Percentiles rank a stretch among this genome's conserved stretches.
These are phyloP conservation scores for Acanthamoeba culbertsoni DNA, from an alignment of 208 protist genomes.

Conservation along the genomic window DNA sequence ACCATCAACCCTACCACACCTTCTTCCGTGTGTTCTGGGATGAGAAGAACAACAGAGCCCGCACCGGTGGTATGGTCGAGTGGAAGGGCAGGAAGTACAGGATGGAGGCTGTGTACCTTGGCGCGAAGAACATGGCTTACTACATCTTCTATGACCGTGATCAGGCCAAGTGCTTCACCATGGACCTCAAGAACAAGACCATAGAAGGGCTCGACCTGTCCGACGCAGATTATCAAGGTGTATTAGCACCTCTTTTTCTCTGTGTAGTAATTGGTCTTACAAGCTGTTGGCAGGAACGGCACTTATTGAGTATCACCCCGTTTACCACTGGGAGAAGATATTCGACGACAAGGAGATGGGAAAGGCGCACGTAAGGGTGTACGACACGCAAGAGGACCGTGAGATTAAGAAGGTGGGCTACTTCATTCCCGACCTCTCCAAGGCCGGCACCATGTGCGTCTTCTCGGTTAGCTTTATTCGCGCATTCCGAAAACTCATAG, in stretches of 20 bases:
- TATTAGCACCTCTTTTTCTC: not conserved
- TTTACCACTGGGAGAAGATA: conserved; percentile 46
- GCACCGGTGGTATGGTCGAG: not conserved
- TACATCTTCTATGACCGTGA: conserved; percentile 11
- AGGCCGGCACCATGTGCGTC: conserved; percentile 24
- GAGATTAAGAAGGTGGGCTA: conserved; percentile 40
- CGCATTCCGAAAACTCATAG: not conserved
- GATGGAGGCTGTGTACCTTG: not conserved
- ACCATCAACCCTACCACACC: conserved; percentile 7
- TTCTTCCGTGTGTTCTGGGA: conserved; percentile 50
- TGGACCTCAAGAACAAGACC: conserved; percentile 8
- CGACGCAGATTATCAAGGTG: conserved; percentile 13
- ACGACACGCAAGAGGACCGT: conserved; percentile 36
- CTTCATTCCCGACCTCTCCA: not conserved
- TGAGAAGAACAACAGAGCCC: conserved; percentile 20
- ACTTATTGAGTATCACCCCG: conserved; percentile 3
- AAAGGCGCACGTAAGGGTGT: not conserved
- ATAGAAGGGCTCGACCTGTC: not conserved
- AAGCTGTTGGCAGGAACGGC: not conserved
- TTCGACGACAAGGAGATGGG: not conserved
- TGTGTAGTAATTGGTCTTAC: not conserved
- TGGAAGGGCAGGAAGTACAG: conserved; percentile 49
- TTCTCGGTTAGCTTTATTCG: not conserved
- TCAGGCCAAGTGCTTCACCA: conserved; percentile 27
- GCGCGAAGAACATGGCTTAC: not conserved